Percentiles rank a stretch among this genome's conserved stretches.
Conservation (phyloP, 1,284 basidiomycete genomes). For the Xerocomus amazonicus region DNA sequence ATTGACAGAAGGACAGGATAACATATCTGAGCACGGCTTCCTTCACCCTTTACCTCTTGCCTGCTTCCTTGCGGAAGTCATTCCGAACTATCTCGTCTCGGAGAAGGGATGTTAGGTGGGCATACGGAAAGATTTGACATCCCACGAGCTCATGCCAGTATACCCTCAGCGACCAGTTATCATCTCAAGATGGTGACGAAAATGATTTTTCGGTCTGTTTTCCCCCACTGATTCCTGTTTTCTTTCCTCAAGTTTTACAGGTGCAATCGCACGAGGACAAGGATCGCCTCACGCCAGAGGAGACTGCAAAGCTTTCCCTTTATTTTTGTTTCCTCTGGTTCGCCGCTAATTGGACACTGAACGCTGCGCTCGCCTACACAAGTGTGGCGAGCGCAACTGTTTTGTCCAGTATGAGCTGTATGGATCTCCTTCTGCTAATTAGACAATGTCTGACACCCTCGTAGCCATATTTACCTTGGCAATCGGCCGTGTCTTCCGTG, state of each 20-base stretch:
- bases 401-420: constrained; percentile 84
- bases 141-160: background rate
- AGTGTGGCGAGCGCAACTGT: constrained; percentile 91
- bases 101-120: constrained; percentile 15
- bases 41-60: constrained; percentile 88
- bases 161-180: constrained; percentile 25
- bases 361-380: constrained; percentile 78
- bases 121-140: background rate
- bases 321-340: constrained; percentile 88
- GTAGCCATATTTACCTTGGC: constrained; percentile 92
- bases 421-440: constrained; percentile 21
- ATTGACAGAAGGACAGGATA: constrained; percentile 44
- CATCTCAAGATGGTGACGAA: constrained; percentile 18
- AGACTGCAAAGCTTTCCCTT: constrained; percentile 76
- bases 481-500: constrained; percentile 79
- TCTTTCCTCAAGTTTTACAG: constrained; percentile 9
- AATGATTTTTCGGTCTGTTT: constrained; percentile 19
- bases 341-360: constrained; percentile 86
- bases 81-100: constrained; percentile 23
- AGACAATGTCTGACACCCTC: constrained; percentile 3
- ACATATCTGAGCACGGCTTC: constrained; percentile 88
- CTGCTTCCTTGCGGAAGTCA: constrained; percentile 50
- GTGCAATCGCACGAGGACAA: constrained; percentile 4
- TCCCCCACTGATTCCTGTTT: background rate
- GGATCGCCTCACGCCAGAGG: constrained; percentile 55